Percentiles rank a stretch among this genome's conserved stretches.
phyloP scores from a whole-genome alignment of 73 alveolate genomes.

The Stentor roeselii region DNA sequence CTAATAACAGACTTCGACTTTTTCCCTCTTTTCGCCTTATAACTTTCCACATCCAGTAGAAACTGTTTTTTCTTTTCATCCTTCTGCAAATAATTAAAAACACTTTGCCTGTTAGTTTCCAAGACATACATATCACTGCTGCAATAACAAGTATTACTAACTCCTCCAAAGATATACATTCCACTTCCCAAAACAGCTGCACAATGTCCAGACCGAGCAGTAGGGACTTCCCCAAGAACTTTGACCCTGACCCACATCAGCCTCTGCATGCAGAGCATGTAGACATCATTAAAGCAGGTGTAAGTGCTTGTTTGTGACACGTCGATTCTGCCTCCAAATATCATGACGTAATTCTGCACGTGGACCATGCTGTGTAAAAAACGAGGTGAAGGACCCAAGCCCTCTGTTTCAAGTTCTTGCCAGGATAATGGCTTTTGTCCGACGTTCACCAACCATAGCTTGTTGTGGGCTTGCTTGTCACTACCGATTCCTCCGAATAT shows the following conservation, averaged over 20 bases:
- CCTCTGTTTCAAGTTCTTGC: neutral
- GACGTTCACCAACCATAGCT: neutral
- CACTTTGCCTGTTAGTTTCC: neutral
- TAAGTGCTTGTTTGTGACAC: neutral
- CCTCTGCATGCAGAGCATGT: constrained; percentile 29
- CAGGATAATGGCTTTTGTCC: neutral
- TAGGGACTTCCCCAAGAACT: constrained; percentile 32
- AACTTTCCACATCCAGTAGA: neutral
- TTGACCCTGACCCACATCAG: constrained; percentile 17
- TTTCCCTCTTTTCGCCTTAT: neutral
- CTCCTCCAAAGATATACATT: constrained; percentile 63
- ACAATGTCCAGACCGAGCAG: constrained; percentile 47
- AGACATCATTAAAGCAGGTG: constrained; percentile 18
- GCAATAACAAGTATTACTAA: constrained; percentile 19
- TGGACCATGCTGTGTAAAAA: constrained; percentile 23
- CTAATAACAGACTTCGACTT: neutral
- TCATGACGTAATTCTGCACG: neutral
- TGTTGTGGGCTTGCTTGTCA: neutral
- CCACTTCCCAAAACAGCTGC: constrained; percentile 33
- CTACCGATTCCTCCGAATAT: constrained; percentile 26
- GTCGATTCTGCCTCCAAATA: constrained; percentile 39
- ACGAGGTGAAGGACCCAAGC: constrained; percentile 22
- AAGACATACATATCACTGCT: constrained; percentile 19
- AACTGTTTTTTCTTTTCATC: constrained; percentile 18
- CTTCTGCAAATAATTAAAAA: neutral